Conservation (phyloP, 352 stramenopile genomes). For the Phytophthora pinifolia region DNA sequence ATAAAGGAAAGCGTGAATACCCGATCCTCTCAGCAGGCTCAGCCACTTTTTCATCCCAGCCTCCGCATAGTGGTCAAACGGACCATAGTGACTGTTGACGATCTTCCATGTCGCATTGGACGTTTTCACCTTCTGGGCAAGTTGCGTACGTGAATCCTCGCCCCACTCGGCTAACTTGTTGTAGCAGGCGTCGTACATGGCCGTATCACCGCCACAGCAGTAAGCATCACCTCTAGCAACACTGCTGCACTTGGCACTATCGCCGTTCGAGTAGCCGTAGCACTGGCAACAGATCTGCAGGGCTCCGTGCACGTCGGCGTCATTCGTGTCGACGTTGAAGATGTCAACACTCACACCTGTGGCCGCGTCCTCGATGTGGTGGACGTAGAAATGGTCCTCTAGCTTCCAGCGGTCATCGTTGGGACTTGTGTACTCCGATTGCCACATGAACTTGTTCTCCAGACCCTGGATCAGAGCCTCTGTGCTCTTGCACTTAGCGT, state of each 20-base stretch:
- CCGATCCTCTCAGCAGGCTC: neutral
- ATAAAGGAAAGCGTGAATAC: slow-evolving; percentile 32
- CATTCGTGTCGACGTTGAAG: slow-evolving; percentile 64
- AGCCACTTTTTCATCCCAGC: neutral
- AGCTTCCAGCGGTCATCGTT: slow-evolving; percentile 8
- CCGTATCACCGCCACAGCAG: slow-evolving; percentile 12
- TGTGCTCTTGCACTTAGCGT: slow-evolving; percentile 12
- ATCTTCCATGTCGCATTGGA: slow-evolving; percentile 13
- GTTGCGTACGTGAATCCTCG: slow-evolving; percentile 4
- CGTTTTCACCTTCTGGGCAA: neutral
- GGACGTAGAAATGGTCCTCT: slow-evolving; percentile 13
- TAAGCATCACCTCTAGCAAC: slow-evolving; percentile 8
- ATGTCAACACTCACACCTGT: slow-evolving; percentile 50
- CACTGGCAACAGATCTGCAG: slow-evolving; percentile 40
- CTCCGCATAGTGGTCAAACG: slow-evolving; percentile 8
- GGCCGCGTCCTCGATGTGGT: slow-evolving; percentile 17
- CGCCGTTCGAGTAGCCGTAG: slow-evolving; percentile 12
- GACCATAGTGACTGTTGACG: slow-evolving; percentile 2
- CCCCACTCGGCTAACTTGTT: slow-evolving; percentile 13
- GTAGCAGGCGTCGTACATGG: slow-evolving; percentile 8
- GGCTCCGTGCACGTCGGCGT: slow-evolving; percentile 45
- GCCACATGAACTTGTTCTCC: slow-evolving; percentile 15
- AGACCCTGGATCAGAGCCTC: slow-evolving; percentile 10
- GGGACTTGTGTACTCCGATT: slow-evolving; percentile 13
- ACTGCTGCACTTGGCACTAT: neutral